Conservation (phyloP, 2,329 filamentous ascomycete genomes). For the Fusarium anguioides region DNA sequence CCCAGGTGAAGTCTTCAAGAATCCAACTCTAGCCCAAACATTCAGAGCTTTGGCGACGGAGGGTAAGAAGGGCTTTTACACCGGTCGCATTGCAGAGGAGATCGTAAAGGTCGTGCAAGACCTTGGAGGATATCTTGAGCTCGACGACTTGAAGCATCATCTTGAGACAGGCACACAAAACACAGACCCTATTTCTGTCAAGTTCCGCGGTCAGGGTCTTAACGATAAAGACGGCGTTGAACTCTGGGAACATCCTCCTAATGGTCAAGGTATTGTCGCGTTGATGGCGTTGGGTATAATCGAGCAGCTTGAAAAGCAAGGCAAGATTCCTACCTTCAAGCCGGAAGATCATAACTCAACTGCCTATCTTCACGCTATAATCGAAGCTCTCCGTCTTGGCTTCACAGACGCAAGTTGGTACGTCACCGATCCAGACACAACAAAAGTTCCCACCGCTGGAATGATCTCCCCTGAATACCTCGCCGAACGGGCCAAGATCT, state of each 20-base stretch:
- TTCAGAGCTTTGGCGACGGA: conserved; percentile 82
- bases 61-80: conserved; percentile 92
- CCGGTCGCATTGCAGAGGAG: conserved; percentile 82
- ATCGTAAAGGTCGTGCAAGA: conserved; percentile 81
- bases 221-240: conserved; percentile 67
- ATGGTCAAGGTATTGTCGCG: conserved; percentile 94
- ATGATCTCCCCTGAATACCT: conserved; percentile 82
- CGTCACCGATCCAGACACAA: conserved; percentile 82
- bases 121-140: conserved; percentile 79
- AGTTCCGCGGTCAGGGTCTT: conserved; percentile 74
- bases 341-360: conserved; percentile 82
- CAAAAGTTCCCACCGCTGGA: conserved; percentile 74
- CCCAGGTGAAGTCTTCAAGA: conserved; percentile 89
- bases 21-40: conserved; percentile 81
- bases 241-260: conserved; percentile 96
- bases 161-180: conserved; percentile 74
- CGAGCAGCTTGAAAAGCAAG: conserved; percentile 81
- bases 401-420: conserved; percentile 94
- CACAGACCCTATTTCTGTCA: conserved; percentile 86
- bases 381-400: conserved; percentile 87
- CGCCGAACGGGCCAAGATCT: conserved; percentile 71
- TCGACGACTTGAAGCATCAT: conserved; percentile 85
- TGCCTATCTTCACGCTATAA: conserved; percentile 84
- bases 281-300: conserved; percentile 94
- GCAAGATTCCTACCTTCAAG: conserved; percentile 77